A percentile compares a stretch with the other conserved stretches of the same genome.
phyloP scores from a whole-genome alignment of 116 monocot genomes.

The Dioscorea cayenensis region DNA sequence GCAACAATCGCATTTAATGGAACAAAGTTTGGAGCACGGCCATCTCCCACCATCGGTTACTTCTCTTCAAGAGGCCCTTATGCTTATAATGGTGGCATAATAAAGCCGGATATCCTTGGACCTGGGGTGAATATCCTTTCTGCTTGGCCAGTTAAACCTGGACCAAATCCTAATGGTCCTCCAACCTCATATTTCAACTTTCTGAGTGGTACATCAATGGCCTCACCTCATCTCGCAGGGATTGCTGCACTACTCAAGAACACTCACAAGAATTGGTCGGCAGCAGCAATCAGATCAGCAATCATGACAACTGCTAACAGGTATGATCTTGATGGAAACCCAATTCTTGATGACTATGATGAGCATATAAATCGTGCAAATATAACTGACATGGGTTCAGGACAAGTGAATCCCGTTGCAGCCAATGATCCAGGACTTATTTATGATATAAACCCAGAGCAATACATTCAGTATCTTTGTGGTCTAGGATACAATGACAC shows the following conservation, averaged over 20 bases:
- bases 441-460: slow-evolving; percentile 6
- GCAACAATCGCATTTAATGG: not conserved
- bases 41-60: slow-evolving; percentile 1
- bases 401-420: slow-evolving; percentile 10
- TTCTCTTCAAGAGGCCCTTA: slow-evolving; percentile 7
- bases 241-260: slow-evolving; percentile 17
- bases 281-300: slow-evolving; percentile 14
- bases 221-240: slow-evolving; percentile 19
- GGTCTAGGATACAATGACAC: slow-evolving; percentile 2
- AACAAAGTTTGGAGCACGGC: not conserved
- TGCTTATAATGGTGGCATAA: not conserved
- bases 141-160: slow-evolving; percentile 1
- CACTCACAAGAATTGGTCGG: slow-evolving; percentile 8
- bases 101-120: slow-evolving; percentile 15
- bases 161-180: not conserved
- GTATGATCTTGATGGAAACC: slow-evolving; percentile 2
- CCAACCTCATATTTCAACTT: slow-evolving; percentile 2
- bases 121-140: slow-evolving; percentile 11
- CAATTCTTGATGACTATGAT: slow-evolving; percentile 8
- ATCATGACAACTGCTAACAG: slow-evolving; percentile 16
- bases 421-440: slow-evolving; percentile 20
- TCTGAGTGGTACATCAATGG: slow-evolving; percentile 22
- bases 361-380: not conserved
- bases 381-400: slow-evolving; percentile 6
- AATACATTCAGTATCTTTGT: slow-evolving; percentile 15